phyloP scores from a whole-genome alignment of 257 asterid genomes.

The Solanum raphanifolium region DNA sequence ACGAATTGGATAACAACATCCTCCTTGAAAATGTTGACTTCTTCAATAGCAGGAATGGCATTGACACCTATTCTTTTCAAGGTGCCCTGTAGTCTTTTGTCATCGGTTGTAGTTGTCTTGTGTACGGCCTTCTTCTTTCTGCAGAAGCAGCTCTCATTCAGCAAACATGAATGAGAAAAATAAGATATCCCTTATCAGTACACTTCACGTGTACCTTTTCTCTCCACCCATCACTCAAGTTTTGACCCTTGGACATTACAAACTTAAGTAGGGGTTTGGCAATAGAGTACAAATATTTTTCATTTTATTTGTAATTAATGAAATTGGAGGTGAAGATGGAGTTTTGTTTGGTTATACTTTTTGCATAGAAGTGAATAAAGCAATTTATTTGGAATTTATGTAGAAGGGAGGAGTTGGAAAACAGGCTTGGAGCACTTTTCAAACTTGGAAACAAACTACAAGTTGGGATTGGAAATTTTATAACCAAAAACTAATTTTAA shows the following conservation, averaged over 20 bases:
- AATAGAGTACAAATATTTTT: background rate
- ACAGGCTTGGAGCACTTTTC: background rate
- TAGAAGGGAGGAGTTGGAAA: background rate
- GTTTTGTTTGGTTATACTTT: background rate
- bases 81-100: slow-evolving; percentile 74
- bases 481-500: background rate
- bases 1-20: slow-evolving; percentile 61
- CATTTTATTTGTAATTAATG: background rate
- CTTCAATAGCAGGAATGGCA: slow-evolving; percentile 67
- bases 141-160: background rate
- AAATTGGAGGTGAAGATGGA: background rate
- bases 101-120: slow-evolving; percentile 67
- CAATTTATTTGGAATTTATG: background rate
- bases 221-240: background rate
- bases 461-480: background rate
- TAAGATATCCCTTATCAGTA: background rate
- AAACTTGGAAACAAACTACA: background rate
- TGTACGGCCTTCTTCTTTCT: slow-evolving; percentile 87
- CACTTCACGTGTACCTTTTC: background rate
- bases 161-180: background rate
- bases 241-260: background rate
- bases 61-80: slow-evolving; percentile 74
- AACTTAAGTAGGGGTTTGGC: background rate
- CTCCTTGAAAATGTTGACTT: slow-evolving; percentile 74
- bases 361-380: background rate